phyloP scores from a whole-genome alignment of 2,329 filamentous ascomycete genomes.

The Colletotrichum salicis region DNA sequence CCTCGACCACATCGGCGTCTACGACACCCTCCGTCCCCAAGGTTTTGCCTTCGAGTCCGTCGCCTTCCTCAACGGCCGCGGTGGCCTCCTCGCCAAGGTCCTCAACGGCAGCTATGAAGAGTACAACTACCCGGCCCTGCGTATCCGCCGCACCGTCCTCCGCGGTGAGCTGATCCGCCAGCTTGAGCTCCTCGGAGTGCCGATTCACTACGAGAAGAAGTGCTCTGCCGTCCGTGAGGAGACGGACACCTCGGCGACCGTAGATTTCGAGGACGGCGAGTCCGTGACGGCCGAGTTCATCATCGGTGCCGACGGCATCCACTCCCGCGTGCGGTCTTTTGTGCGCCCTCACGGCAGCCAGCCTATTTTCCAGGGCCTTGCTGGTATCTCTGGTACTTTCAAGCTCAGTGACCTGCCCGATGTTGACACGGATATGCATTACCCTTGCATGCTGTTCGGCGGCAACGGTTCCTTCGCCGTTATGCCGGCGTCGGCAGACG shows the following conservation, averaged over 20 bases:
- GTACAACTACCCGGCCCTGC: constrained; percentile 63
- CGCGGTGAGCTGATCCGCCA: constrained; percentile 57
- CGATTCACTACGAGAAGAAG: constrained; percentile 58
- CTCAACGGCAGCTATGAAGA: constrained; percentile 58
- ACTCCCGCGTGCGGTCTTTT: background rate
- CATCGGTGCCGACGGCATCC: background rate
- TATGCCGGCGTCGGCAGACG: constrained; percentile 12
- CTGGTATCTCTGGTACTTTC: background rate
- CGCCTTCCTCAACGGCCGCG: constrained; percentile 52
- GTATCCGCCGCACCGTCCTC: constrained; percentile 63
- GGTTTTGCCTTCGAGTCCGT: constrained; percentile 62
- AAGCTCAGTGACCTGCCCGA: constrained; percentile 1
- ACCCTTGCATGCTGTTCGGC: background rate
- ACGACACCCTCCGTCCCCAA: constrained; percentile 53
- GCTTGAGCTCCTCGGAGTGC: constrained; percentile 51
- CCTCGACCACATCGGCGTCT: constrained; percentile 61
- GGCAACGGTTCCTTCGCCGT: constrained; percentile 8
- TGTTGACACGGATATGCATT: constrained; percentile 1
- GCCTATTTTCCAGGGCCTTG: background rate
- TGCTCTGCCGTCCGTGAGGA: constrained; percentile 43
- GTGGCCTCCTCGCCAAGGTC: constrained; percentile 50
- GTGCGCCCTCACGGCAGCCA: background rate
- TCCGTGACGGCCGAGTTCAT: background rate
- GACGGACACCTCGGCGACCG: background rate
- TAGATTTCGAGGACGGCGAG: background rate